Evolutionary conservation across 345 rosid genomes (phyloP).

Genomic region (Aethionema arabicum): DNA sequence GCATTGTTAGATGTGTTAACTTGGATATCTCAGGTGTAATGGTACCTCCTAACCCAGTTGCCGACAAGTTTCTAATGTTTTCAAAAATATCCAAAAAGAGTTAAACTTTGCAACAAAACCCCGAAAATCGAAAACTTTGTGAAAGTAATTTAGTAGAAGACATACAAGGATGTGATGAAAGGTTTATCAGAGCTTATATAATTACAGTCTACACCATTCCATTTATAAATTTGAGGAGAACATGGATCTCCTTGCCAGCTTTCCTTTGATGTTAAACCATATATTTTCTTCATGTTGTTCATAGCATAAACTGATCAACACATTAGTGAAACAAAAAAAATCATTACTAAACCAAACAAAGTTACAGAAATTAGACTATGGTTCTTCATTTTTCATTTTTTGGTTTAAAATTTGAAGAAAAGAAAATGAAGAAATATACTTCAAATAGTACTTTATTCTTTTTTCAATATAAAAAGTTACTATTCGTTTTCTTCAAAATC

Average conservation of each 20-base stretch:
- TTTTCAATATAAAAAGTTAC: too few species aligned
- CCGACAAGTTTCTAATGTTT: slow-evolving; percentile 38
- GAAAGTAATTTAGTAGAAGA: not conserved
- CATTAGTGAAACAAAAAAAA: too few species aligned
- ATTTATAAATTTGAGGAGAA: slow-evolving; percentile 33
- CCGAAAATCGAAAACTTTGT: not conserved
- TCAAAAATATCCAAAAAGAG: not conserved
- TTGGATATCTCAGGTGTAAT: slow-evolving; percentile 36
- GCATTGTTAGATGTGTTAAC: slow-evolving; percentile 33
- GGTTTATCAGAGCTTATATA: slow-evolving; percentile 28
- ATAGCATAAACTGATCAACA: slow-evolving; percentile 42
- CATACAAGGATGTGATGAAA: slow-evolving; percentile 50
- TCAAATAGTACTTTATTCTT: too few species aligned
- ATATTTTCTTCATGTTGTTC: slow-evolving; percentile 43
- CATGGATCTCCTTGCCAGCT: slow-evolving; percentile 68
- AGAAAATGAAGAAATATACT: too few species aligned
- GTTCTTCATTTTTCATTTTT: too few species aligned
- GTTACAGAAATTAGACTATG: too few species aligned
- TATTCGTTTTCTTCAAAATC: too few species aligned
- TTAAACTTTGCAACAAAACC: not conserved
- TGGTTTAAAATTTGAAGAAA: too few species aligned
- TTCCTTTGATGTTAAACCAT: slow-evolving; percentile 34
- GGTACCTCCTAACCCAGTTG: slow-evolving; percentile 39
- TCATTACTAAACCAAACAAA: too few species aligned
- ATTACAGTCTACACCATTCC: slow-evolving; percentile 50